These are phyloP conservation scores for Aspergillus diversus DNA, from an alignment of 495 filamentous ascomycete genomes.

Conservation along the genomic window DNA sequence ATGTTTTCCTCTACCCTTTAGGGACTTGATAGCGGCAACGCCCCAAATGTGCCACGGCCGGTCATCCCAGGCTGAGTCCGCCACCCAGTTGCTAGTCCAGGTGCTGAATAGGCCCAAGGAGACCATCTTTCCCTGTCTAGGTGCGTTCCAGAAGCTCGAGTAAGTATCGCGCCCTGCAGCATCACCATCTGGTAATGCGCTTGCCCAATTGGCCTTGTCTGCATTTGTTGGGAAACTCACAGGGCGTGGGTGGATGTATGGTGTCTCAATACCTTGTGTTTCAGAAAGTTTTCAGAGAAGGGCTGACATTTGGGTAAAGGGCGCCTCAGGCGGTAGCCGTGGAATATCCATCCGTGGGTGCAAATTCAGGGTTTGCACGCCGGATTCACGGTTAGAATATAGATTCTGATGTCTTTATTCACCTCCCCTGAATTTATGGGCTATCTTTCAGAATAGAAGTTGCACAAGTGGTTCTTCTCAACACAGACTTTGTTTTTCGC, in stretches of 20 bases:
- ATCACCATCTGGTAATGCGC: too few species aligned
- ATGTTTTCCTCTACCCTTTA: neutral
- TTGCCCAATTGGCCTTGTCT: neutral
- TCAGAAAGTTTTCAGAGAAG: neutral
- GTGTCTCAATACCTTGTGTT: neutral
- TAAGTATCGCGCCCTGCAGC: too few species aligned
- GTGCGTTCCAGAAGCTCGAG: too few species aligned
- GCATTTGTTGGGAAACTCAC: neutral
- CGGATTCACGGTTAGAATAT: neutral
- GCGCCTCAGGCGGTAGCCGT: neutral
- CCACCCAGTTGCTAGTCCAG: neutral
- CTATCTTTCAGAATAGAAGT: neutral
- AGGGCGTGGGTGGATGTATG: neutral
- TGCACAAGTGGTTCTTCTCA: neutral
- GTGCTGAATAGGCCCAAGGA: conserved; percentile 1
- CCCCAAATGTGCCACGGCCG: conserved; percentile 6
- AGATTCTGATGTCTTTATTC: neutral
- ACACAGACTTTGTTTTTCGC: neutral
- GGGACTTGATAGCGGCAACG: neutral
- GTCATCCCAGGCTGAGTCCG: neutral
- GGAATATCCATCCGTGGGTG: neutral
- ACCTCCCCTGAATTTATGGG: neutral
- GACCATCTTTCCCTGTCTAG: too few species aligned
- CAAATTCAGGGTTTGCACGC: neutral
- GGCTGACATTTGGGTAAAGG: neutral